Evolutionary conservation across 2,329 filamentous ascomycete genomes (phyloP).

Genomic region (Aspergillus fijiensis): DNA sequence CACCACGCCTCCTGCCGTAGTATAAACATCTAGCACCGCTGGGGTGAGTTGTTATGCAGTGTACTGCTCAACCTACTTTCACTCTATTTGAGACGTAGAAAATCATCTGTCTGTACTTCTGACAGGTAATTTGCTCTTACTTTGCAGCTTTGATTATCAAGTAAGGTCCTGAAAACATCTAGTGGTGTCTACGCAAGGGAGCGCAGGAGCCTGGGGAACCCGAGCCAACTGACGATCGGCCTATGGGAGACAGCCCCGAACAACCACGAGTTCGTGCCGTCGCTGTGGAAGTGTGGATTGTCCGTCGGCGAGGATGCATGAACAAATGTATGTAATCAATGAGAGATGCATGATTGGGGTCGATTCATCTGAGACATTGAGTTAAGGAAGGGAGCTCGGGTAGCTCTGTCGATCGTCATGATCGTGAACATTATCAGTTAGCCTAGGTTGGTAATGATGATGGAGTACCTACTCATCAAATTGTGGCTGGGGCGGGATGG

Average conservation of each 20-base stretch:
- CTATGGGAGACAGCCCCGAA: neutral
- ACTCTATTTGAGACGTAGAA: neutral
- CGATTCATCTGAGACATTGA: neutral
- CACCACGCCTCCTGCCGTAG: neutral
- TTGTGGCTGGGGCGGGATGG: slow-evolving; percentile 4
- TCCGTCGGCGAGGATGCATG: neutral
- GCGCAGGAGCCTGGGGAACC: neutral
- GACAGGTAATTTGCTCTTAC: too few relatives aligned
- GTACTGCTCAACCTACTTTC: neutral
- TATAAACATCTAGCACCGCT: neutral
- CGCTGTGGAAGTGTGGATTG: neutral
- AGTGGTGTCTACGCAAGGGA: neutral
- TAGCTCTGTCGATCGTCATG: neutral
- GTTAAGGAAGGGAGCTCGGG: neutral
- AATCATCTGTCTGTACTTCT: too few relatives aligned
- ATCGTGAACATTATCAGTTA: too few relatives aligned
- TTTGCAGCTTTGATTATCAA: neutral
- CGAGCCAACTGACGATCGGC: neutral
- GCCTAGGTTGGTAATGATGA: too few relatives aligned
- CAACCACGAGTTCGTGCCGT: neutral
- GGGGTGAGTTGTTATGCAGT: neutral
- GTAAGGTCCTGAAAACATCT: neutral
- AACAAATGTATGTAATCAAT: neutral
- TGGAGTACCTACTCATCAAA: neutral
- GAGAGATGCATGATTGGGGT: neutral